A percentile compares a stretch with the other conserved stretches of the same genome.
Conservation (phyloP, 2,329 filamentous ascomycete genomes). For the Paecilomyces fulvus region DNA sequence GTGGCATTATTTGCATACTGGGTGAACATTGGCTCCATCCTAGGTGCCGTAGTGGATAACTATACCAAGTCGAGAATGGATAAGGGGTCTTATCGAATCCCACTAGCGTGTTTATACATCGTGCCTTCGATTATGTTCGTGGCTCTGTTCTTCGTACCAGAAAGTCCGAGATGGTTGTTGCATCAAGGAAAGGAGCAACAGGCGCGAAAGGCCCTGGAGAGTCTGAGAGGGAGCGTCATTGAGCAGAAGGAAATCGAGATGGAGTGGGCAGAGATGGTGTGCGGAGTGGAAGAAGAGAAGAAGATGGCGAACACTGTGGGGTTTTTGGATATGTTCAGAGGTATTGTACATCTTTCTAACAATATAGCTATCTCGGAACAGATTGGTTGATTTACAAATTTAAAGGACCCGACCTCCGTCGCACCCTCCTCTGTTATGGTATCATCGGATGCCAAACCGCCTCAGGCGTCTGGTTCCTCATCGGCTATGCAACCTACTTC, state of each 20-base stretch:
- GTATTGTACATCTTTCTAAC: neutral
- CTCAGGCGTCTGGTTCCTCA: conserved; percentile 43
- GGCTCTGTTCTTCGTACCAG: conserved; percentile 18
- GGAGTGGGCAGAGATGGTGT: conserved; percentile 10
- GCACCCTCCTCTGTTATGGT: conserved; percentile 44
- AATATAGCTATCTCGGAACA: neutral
- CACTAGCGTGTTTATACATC: conserved; percentile 14
- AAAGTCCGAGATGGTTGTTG: conserved; percentile 19
- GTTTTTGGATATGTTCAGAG: conserved; percentile 9
- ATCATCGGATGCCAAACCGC: conserved; percentile 40
- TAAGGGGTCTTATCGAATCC: conserved; percentile 18
- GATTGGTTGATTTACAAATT: neutral
- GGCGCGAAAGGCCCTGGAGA: conserved; percentile 28
- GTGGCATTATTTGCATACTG: conserved; percentile 38
- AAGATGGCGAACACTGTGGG: conserved; percentile 4
- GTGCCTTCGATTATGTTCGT: conserved; percentile 14
- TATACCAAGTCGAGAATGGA: conserved; percentile 21
- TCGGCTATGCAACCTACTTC: conserved; percentile 45
- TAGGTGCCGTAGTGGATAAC: conserved; percentile 13
- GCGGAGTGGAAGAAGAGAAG: conserved; percentile 10
- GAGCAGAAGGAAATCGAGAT: conserved; percentile 4
- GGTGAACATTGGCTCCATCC: conserved; percentile 13
- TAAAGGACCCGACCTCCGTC: conserved; percentile 38
- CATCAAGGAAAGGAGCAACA: conserved; percentile 17
- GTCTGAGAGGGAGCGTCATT: conserved; percentile 18